These are phyloP conservation scores for Aspergillaceae sp. DNA, from an alignment of 2,329 filamentous ascomycete species.

Conservation along the genomic window DNA sequence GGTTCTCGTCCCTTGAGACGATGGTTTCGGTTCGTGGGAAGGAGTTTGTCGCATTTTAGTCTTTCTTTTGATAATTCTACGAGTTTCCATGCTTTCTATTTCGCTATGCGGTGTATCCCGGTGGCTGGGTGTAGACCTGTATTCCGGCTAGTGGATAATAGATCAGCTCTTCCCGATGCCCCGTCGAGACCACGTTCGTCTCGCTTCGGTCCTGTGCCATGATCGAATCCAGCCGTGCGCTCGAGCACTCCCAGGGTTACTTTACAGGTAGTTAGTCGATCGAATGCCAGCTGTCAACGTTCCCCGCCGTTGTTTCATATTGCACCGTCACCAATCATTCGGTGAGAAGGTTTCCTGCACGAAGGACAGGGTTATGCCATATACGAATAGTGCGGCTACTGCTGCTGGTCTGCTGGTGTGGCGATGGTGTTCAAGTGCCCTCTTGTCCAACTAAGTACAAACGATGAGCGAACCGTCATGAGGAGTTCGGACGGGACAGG, in stretches of 20 bases:
- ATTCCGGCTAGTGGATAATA: too few species aligned
- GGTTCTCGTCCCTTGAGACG: conserved; percentile 17
- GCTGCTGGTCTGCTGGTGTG: neutral
- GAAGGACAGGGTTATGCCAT: too few species aligned
- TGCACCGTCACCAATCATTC: neutral
- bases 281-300: neutral
- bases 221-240: too few species aligned
- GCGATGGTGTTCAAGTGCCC: too few species aligned
- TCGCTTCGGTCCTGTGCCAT: neutral
- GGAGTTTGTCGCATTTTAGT: conserved; percentile 13
- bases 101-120: too few species aligned
- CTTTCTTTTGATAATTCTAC: neutral
- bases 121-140: too few species aligned
- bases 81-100: too few species aligned
- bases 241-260: too few species aligned
- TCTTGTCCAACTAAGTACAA: too few species aligned
- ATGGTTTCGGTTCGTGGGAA: conserved; percentile 11
- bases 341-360: neutral
- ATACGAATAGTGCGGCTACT: neutral
- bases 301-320: neutral
- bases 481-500: too few species aligned
- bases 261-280: neutral
- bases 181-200: neutral
- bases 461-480: too few species aligned
- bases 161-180: too few species aligned